Evolutionary conservation across 768 basidiomycete genomes (phyloP), one percentile per base, ranked within the genome.

Genomic region (Jaapia argillacea): DNA sequence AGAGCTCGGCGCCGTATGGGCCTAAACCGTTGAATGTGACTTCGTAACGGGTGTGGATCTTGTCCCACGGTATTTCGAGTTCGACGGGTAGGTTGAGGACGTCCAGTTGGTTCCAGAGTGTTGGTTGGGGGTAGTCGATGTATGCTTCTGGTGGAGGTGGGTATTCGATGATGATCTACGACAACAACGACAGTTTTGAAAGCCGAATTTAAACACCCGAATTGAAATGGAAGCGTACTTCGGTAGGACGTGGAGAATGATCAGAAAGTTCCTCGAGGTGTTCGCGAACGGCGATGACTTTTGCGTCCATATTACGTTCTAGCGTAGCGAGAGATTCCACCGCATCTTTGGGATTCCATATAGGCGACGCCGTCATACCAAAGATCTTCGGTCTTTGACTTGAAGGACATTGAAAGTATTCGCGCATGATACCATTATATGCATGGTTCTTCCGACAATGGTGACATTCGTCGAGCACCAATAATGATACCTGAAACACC

Each of bases 361-460:
- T 78, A 0, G 90, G 90, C 14, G 86, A 90, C 0, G 91, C 91
- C 0, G 91, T 93, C 81, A 94, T 85, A 3, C 91, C 91, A 47
- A 93, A 87, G n/a, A 94, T 69, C 56, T 85, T 89, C 6, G 87
- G 85, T n/a, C 82, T 68, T 16, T 64, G 53, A 1, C 53, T 40
- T 22, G 33, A 53, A 31, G 62, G 68, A 36, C 57, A 65, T 42
- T 67, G 67, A 48, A 70, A 77, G 55, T 79, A 75, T 38, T 77
- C 69, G 16, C 65, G 64, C 73, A 80, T 74, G 44, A 80, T 72
- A 16, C 68, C 68, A 41, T 75, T 75, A 45, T 75, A 75, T 1
- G 77, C 70, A 43, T 78, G 71, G 43, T 73, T 74, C 53, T 75
- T 76, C 42, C 66, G 61, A 0, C 70, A 66, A 45, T 79, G 75